Evolutionary conservation across 306 rosid genomes (phyloP).

Genomic region (Trichosanthes truncata): DNA sequence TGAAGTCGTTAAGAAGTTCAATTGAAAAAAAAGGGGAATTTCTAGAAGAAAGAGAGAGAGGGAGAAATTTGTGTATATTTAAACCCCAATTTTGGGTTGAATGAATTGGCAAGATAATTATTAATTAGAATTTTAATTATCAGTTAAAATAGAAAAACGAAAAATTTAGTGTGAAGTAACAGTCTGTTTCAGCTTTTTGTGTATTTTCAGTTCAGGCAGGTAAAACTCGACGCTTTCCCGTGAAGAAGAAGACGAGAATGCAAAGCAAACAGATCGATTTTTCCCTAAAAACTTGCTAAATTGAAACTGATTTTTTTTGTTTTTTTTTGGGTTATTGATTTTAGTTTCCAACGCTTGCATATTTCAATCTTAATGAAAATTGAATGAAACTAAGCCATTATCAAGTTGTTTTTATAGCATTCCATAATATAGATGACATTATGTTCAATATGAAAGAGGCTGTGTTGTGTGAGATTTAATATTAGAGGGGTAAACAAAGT

Average conservation of each 20-base stretch:
- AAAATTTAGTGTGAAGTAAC: background rate
- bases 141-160: background rate
- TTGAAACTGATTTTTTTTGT: background rate
- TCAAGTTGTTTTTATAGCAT: background rate
- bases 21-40: background rate
- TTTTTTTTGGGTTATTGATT: background rate
- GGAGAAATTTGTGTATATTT: background rate
- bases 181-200: background rate
- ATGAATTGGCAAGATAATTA: background rate
- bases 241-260: background rate
- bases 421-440: too few relatives aligned
- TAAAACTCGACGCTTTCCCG: background rate
- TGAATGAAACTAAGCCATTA: background rate
- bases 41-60: background rate
- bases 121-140: background rate
- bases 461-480: background rate
- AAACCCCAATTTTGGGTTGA: background rate
- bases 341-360: background rate
- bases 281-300: background rate
- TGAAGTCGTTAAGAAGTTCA: background rate
- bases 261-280: too few relatives aligned
- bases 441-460: too few relatives aligned
- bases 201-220: background rate
- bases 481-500: background rate
- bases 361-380: background rate